Base-by-base conservation (phyloP, 495 filamentous ascomycete species). In the Aspergillus steynii region DNA sequence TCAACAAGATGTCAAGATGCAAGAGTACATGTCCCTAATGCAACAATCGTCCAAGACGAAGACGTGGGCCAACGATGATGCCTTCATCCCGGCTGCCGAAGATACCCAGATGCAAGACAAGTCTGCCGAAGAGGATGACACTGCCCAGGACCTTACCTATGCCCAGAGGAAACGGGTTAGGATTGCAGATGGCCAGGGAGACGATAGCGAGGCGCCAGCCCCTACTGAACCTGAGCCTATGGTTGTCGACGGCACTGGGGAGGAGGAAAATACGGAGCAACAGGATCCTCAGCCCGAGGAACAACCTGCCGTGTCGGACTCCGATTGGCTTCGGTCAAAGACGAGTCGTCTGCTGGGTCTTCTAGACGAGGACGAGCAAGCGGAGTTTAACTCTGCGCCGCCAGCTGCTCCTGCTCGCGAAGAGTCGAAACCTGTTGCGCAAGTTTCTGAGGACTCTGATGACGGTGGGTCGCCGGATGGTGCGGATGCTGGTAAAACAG, bases 271-370 rank as follows among this genome's bases (percentile, higher is more conserved):
- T 50, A 25, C 65, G 14, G 49, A 55, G 20, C 61, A 62, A 20
- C 48, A 71, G 29, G 68, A 73, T 34, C 64, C 34, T 7, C 59
- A 74, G 15, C 56, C 65, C 49, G 66, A 65, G 55, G 61, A 62
- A n/a, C 56, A 62, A 15, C 53, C 56, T 49, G 34, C 63, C 25
- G 65, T 73, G 37, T 74, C 75, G 10, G 96, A 99, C 71, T 83
- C 85, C 50, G 95, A 99, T 70, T 99, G 95, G 95, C 80, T 97
- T 53, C 87, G 95, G 47, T 96, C 90, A 47, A 88, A 91, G 64
- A 97, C 93, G n/a, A 97, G 88, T 71, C 85, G 96, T 64, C 75
- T 97, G 51, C 81, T 98, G 42, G 96, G 92, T 68, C 77, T 98
- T 26, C 79, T 91, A 26, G 91, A 94, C 68, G 86, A 90, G 32